Evolutionary conservation across 2,329 filamentous ascomycete genomes (phyloP).

Genomic region (Hysterium pulicare): DNA sequence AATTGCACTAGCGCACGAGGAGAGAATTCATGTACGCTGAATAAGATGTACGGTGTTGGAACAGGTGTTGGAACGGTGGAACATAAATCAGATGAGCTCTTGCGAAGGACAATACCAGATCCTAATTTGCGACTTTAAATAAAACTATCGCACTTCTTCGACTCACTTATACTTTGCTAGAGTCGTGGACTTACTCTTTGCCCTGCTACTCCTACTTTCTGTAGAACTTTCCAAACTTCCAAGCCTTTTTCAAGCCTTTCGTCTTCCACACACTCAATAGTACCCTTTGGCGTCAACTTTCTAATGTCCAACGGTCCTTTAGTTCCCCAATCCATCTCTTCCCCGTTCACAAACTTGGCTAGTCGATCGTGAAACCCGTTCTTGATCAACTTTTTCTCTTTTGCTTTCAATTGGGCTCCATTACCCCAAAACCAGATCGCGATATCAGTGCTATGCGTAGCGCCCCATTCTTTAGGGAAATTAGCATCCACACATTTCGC

Average conservation of each 20-base stretch:
- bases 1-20: no score
- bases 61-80: no score
- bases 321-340: conserved; percentile 40
- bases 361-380: conserved; percentile 38
- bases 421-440: conserved; percentile 57
- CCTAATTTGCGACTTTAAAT: no score
- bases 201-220: conserved; percentile 14
- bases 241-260: conserved; percentile 46
- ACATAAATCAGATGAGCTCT: no score
- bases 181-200: no score
- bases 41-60: no score
- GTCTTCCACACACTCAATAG: conserved; percentile 47
- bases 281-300: conserved; percentile 45
- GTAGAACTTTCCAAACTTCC: conserved; percentile 45
- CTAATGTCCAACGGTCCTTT: conserved; percentile 38
- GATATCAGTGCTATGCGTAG: conserved; percentile 54
- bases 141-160: no score
- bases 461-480: conserved; percentile 49
- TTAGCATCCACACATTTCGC: conserved; percentile 44
- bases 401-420: conserved; percentile 37
- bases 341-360: conserved; percentile 40
- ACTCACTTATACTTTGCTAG: no score
- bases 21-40: no score
- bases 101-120: no score
- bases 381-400: conserved; percentile 44